These are phyloP conservation scores for Scenedesmus sp. DNA, from an alignment of 163 green algal genomes.

Conservation along the genomic window DNA sequence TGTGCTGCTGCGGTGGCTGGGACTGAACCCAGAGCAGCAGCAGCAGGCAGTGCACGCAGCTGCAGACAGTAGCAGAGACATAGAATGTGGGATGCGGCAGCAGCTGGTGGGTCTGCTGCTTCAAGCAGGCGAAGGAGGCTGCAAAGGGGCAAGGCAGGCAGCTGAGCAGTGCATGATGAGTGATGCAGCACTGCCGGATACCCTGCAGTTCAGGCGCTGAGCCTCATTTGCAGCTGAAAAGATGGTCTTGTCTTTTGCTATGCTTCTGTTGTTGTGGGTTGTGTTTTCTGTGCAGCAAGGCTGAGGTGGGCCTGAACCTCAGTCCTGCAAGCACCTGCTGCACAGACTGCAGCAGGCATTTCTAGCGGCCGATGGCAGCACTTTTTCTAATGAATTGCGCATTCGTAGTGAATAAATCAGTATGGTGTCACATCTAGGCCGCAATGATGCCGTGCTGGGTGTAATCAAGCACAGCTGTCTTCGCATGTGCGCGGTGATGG, in stretches of 20 bases:
- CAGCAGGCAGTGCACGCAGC: neutral
- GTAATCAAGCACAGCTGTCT: neutral
- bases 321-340: neutral
- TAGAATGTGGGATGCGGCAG: neutral
- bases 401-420: too few relatives aligned
- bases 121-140: neutral
- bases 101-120: neutral
- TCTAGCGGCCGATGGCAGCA: neutral
- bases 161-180: neutral
- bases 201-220: slow-evolving; percentile 18
- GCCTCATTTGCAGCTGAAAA: too few relatives aligned
- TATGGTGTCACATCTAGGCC: too few relatives aligned
- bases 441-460: neutral
- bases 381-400: too few relatives aligned
- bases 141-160: neutral
- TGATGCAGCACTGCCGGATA: neutral
- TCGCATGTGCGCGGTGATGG: neutral
- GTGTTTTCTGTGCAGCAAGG: too few relatives aligned
- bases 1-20: slow-evolving; percentile 11
- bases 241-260: too few relatives aligned
- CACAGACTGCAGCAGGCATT: neutral
- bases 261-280: too few relatives aligned
- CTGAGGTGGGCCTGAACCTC: neutral
- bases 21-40: neutral
- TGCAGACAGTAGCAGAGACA: neutral